Percentiles rank a stretch among this genome's conserved stretches.
Evolutionary conservation across 2,329 filamentous ascomycete species (phyloP).

Genomic region (Penicillium sp.): DNA sequence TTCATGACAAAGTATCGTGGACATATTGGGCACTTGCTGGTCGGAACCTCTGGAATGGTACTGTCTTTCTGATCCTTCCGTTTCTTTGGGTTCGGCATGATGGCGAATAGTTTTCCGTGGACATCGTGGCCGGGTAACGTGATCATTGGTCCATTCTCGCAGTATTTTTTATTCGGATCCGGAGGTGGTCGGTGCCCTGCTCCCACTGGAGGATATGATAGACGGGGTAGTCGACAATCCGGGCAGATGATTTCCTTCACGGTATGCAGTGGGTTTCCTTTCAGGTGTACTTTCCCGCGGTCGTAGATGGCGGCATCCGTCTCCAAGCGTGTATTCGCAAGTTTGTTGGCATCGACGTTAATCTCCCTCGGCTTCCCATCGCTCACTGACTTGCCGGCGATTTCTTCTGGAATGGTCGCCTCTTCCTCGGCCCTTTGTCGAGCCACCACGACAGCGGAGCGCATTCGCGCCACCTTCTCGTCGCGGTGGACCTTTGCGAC

Average conservation of each 20-base stretch:
- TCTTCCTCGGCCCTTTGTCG: conserved; percentile 50
- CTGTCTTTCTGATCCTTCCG: conserved; percentile 37
- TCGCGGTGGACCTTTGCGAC: conserved; percentile 62
- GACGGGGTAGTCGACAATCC: conserved; percentile 63
- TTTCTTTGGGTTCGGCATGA: conserved; percentile 53
- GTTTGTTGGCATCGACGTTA: conserved; percentile 40
- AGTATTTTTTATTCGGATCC: conserved; percentile 60
- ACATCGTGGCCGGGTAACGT: conserved; percentile 63
- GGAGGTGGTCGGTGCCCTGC: conserved; percentile 53
- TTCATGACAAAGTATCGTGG: conserved; percentile 65
- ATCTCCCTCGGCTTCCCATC: conserved; percentile 36
- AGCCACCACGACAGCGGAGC: conserved; percentile 51
- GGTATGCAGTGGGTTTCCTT: conserved; percentile 62
- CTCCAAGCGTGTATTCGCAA: conserved; percentile 46
- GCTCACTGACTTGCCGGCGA: conserved; percentile 34
- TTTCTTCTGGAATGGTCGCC: conserved; percentile 35
- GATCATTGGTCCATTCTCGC: conserved; percentile 63
- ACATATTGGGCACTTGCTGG: conserved; percentile 61
- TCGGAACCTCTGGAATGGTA: conserved; percentile 39
- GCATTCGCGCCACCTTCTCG: conserved; percentile 64
- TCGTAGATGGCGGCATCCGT: conserved; percentile 59
- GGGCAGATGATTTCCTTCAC: conserved; percentile 64
- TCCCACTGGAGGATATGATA: conserved; percentile 61
- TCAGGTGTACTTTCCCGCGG: conserved; percentile 57
- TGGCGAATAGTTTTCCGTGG: conserved; percentile 57